Evolutionary conservation across 805 yeast genomes (phyloP), one percentile per base, ranked within the genome.

Genomic region (Metschnikowia picachoensis): DNA sequence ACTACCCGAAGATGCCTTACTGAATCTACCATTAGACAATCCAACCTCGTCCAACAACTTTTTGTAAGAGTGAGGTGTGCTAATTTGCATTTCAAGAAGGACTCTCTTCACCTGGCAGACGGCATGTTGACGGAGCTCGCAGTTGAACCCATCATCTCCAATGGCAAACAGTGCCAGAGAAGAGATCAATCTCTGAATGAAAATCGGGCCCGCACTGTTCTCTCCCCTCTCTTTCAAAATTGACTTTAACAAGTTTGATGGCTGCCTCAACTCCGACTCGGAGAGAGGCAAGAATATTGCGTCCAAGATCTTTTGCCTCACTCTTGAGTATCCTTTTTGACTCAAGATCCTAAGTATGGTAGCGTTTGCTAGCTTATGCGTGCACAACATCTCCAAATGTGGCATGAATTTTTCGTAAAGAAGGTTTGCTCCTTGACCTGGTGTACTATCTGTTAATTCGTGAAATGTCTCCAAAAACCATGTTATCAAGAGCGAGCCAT

Each of bases 41-140:
- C 97, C 97, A 51, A 90, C 92, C 64, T 92, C 98, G 56, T 92
- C 98, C 77, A 91, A 78, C 47, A 94, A 72, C 53, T 95, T 81
- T 60, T 87, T 87, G 65, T 88, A 87, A 31, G 85, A 87, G 61
- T 87, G 95, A 42, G 67, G 71, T 28, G 76, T 69, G 37, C 71
- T 57, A 33, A 84, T 73, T 47, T 79, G 80, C 57, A 78, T 64
- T 39, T 84, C 85, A 35, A 81, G 66, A 47, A 91, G 68, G 7
- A 83, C 78, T 38, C 76, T 69, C 50, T 88, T 78, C 15, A 87
- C 82, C 62, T 83, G 85, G 41, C 72, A 69, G 17, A 80, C 65
- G 4, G 88, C 76, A 47, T 76, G 78, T 49, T 75, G 78, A 47
- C 83, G 83, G 48, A 77, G 66, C 39, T 59, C 59, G 15, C 62